Base-by-base conservation (phyloP, 2,329 filamentous ascomycete genomes). In the Aureobasidium zeae region DNA sequence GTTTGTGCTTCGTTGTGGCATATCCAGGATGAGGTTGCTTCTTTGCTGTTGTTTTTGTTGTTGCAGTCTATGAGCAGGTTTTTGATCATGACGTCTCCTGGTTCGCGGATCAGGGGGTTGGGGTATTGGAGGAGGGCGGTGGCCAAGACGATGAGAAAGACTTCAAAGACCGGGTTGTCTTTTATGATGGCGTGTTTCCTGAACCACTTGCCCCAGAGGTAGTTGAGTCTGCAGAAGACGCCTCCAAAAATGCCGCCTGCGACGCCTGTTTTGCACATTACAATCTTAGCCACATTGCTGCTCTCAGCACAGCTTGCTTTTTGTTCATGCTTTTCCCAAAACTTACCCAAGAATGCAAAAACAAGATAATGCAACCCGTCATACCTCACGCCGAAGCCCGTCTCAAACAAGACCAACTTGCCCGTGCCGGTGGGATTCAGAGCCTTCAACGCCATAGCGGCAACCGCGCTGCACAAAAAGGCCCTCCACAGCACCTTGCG, bases 371-470 rank as follows among this genome's bases (percentile, higher is more conserved):
- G 72, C 8, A 69, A 54, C 1, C 70, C 57, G n/a, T 66, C 56
- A 51, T 77, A 78, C n/a, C 68, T 65, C 2, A 69, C 69, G 4
- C 70, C 72, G 48, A 77, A 78, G 38, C 72, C 70, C 4, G 74
- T 77, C 51, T 79, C 73, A 52, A 77, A 79, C 4, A 78, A 65
- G 1, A 76, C 73, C 3, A 79, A 61, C 51, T 76, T 77, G 2
- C 75, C 75, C 0, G 74, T 78, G 1, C 73, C 72, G 1, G 65
- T 76, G 0, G 74, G 75, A 52, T 79, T 76, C n/a, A 79, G 62
- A 2, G 67, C 67, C 52, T 71, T 74, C 16, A 78, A 61, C 3
- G 72, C 64, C 34, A 76, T 68, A 0, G 74, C 74, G 1, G 74
- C 74, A 29, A 66, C 63, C 4, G 77, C 57, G 0, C 71, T 76